Base-by-base conservation (phyloP, 164 flowering plant genomes). In the Nymphaea thermarum region DNA sequence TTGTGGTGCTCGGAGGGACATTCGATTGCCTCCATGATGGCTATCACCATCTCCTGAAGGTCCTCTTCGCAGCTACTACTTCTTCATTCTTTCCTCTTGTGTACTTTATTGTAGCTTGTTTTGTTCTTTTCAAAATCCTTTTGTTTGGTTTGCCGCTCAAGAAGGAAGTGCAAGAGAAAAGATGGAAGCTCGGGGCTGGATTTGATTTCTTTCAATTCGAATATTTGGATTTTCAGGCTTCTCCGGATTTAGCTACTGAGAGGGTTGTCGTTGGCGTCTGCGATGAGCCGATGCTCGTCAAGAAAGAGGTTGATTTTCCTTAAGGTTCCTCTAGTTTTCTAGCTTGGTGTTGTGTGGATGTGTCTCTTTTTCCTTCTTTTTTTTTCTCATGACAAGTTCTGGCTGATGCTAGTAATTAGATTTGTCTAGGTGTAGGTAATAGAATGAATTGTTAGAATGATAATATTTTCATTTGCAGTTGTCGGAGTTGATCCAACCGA, bases 1-100 rank as follows among this genome's bases (percentile, higher is more conserved):
- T 91, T 0, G 92, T 89, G 44, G 96, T 91, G 70, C 86, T 87
- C n/a, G 98, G 98, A 5, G 98, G 98, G 55, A 91, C 98, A 62
- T 91, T 91, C 64, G 93, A 91, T 53, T 79, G 98, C 25, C 80
- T 91, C 61, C 98, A 91, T 65, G 88, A 84, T n/a, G 98, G 98
- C 61, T 96, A 91, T 69, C 91, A 87, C 65, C 82, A 69, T 42
- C 87, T 89, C 64, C 87, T 89, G 73, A 84, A 83, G 89, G 96
- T 86, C 7, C 25, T 66, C 51, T n/a, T 42, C 42, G 17, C 47
- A 62, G 25, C 17, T 44, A 60, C 68, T 61, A 53, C 66, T n/a
- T n/a, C n/a, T n/a, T n/a, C n/a, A n/a, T n/a, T n/a, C n/a, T n/a
- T n/a, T 43, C 15, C 14, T 43, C 6, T n/a, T 8, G 44, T 44